Evolutionary conservation across 1,284 basidiomycete genomes (phyloP).

Genomic region (Cystobasidium pallidum): DNA sequence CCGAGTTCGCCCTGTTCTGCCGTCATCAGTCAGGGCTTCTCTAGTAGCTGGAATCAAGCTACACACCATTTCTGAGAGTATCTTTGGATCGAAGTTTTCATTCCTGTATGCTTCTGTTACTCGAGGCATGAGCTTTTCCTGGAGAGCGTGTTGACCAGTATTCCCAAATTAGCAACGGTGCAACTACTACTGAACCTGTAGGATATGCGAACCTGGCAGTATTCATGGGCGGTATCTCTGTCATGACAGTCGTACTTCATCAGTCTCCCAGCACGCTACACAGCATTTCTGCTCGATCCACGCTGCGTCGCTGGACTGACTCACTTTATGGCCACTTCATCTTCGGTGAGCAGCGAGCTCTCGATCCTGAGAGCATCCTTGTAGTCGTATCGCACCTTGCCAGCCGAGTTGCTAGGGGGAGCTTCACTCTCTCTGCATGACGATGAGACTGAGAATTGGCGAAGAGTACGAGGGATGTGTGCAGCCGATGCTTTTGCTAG

Average conservation of each 20-base stretch:
- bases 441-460: constrained; percentile 16
- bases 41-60: neutral
- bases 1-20: constrained; percentile 71
- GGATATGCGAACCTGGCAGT: constrained; percentile 71
- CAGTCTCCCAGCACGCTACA: no score
- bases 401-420: constrained; percentile 30
- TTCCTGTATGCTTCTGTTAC: constrained; percentile 84
- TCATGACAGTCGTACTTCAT: no score
- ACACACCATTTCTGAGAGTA: constrained; percentile 77
- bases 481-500: neutral
- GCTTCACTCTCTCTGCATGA: constrained; percentile 4
- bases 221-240: constrained; percentile 80
- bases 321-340: constrained; percentile 85
- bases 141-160: neutral
- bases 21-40: neutral
- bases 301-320: neutral
- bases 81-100: constrained; percentile 78
- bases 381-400: constrained; percentile 48
- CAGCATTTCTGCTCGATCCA: no score
- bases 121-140: constrained; percentile 81
- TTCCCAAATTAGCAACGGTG: constrained; percentile 1
- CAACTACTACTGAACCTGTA: no score
- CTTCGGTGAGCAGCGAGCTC: constrained; percentile 73
- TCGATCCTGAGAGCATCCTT: constrained; percentile 52
- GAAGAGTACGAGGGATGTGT: neutral